Evolutionary conservation across 2,329 filamentous ascomycete genomes (phyloP).

Genomic region (Colletotrichum plurivorum): DNA sequence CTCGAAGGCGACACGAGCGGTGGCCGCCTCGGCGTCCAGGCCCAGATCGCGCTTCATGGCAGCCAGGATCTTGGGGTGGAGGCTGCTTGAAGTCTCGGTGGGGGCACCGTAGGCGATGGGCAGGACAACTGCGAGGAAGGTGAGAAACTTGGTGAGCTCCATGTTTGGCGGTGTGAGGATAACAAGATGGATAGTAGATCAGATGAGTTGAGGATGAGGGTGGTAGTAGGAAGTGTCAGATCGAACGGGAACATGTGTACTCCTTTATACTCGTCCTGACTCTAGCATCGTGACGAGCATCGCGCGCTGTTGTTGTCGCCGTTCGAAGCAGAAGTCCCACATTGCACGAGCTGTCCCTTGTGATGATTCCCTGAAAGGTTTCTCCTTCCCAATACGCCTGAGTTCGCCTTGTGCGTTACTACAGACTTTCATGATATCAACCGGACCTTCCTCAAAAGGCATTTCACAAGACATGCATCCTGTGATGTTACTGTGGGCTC

Average conservation of each 20-base stretch:
- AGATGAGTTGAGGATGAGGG: slow-evolving; percentile 21
- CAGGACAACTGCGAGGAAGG: slow-evolving; percentile 54
- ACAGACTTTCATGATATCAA: slow-evolving; percentile 6
- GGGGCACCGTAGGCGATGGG: slow-evolving; percentile 57
- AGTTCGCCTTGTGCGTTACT: slow-evolving; percentile 13
- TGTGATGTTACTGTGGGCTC: slow-evolving; percentile 22
- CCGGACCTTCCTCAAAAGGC: slow-evolving; percentile 21
- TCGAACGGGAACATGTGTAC: slow-evolving; percentile 2
- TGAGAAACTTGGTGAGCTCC: slow-evolving; percentile 55
- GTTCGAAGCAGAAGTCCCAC: not conserved
- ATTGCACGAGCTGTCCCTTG: not conserved
- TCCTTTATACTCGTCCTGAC: slow-evolving; percentile 27
- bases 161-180: slow-evolving; percentile 48
- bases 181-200: slow-evolving; percentile 13
- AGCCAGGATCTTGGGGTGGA: slow-evolving; percentile 57
- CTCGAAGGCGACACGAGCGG: slow-evolving; percentile 55
- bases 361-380: not conserved
- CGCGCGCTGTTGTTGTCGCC: not conserved
- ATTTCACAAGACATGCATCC: slow-evolving; percentile 12
- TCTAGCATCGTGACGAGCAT: slow-evolving; percentile 7
- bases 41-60: slow-evolving; percentile 60
- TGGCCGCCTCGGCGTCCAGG: slow-evolving; percentile 54
- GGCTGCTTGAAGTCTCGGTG: slow-evolving; percentile 49
- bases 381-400: slow-evolving; percentile 36
- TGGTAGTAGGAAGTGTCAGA: not conserved